A percentile compares a stretch with the other conserved stretches of the same genome.
Conservation (phyloP, 2,329 filamentous ascomycete species). For the Grosmannia serpens region DNA sequence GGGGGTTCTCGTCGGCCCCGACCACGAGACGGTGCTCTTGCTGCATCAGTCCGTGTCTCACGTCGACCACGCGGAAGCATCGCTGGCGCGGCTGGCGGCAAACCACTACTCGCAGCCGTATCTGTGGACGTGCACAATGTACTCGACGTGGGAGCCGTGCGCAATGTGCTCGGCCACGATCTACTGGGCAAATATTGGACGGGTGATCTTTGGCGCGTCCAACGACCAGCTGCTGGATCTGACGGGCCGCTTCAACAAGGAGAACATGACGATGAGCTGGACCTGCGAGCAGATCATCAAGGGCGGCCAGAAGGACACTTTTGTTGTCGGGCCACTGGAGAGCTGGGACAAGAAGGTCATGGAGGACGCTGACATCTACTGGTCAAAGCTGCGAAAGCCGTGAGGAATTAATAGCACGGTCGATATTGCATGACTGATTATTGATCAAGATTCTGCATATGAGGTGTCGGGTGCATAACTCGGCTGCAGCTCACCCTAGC, state of each 20-base stretch:
- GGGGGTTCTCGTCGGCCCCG: constrained; percentile 34
- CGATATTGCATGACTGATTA: too few relatives aligned
- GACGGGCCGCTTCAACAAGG: constrained; percentile 34
- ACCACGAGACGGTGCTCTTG: constrained; percentile 35
- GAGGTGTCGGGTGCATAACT: too few relatives aligned
- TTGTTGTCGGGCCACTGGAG: not conserved
- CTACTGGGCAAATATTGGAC: constrained; percentile 39
- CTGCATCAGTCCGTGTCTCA: constrained; percentile 38
- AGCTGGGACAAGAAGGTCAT: not conserved
- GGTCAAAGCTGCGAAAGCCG: not conserved
- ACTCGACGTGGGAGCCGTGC: constrained; percentile 44
- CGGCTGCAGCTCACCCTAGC: too few relatives aligned
- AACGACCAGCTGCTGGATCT: constrained; percentile 32
- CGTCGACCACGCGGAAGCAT: constrained; percentile 40
- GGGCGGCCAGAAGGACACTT: not conserved
- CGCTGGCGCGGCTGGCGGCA: constrained; percentile 35
- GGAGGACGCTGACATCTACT: not conserved
- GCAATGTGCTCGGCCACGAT: constrained; percentile 33
- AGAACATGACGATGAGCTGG: constrained; percentile 36
- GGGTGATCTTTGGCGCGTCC: constrained; percentile 37
- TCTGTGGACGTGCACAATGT: constrained; percentile 35
- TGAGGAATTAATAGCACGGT: too few relatives aligned
- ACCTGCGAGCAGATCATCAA: not conserved
- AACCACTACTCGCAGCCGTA: constrained; percentile 35
- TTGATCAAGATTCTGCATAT: too few relatives aligned